Percentiles rank a stretch among this genome's conserved stretches.
Evolutionary conservation across 1,139 yeast species (phyloP).

Genomic region (Taiozyma sp.): DNA sequence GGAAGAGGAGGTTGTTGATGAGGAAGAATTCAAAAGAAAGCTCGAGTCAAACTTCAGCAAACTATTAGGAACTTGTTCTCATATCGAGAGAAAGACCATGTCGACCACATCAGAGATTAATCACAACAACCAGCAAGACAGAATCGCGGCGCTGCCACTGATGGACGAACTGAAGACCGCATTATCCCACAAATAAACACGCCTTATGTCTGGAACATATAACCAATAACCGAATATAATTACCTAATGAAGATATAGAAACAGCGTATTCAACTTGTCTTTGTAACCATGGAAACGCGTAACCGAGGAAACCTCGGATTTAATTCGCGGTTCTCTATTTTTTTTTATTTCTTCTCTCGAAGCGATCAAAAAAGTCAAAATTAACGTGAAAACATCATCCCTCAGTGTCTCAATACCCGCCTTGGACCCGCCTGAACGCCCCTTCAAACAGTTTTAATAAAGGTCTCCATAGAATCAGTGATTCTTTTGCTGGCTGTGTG

Average conservation of each 20-base stretch:
- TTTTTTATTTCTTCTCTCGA: no score
- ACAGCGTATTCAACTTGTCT: no score
- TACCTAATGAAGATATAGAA: no score
- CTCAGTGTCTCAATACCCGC: no score
- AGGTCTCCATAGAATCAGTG: no score
- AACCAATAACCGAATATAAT: neutral
- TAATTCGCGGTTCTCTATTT: no score
- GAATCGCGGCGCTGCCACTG: neutral
- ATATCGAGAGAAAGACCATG: neutral
- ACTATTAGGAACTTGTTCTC: slow-evolving; percentile 10
- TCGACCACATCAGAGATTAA: neutral
- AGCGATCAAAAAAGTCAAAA: no score
- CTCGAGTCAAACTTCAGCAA: slow-evolving; percentile 18
- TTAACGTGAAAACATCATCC: no score
- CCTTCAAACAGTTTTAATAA: no score
- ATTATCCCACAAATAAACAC: neutral
- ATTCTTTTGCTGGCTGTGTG: neutral
- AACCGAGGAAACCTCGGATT: no score
- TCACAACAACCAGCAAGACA: neutral
- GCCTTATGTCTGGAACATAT: neutral
- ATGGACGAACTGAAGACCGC: neutral
- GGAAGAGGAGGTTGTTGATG: slow-evolving; percentile 7
- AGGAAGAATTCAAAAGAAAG: slow-evolving; percentile 13
- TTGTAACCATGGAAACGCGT: no score
- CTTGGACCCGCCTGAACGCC: no score